phyloP scores from a whole-genome alignment of 129 eudicot species.

The Mikania micrantha region DNA sequence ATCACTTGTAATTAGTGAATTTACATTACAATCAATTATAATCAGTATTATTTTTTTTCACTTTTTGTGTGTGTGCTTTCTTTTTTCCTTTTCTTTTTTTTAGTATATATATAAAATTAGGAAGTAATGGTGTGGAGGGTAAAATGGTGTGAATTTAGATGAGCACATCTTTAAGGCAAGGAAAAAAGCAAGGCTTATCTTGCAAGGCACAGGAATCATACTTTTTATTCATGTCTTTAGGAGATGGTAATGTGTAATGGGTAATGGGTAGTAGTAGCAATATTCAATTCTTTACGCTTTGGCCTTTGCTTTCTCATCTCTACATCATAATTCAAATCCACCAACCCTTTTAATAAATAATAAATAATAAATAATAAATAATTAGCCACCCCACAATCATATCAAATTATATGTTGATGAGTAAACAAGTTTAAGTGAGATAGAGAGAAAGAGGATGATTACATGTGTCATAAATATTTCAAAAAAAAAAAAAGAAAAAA shows the following conservation, averaged over 20 bases:
- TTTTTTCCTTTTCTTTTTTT: too few species aligned
- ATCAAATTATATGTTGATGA: background rate
- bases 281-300: constrained; percentile 32
- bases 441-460: too few species aligned
- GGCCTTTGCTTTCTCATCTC: constrained; percentile 38
- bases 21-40: too few species aligned
- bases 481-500: too few species aligned
- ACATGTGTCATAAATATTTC: too few species aligned
- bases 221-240: constrained; percentile 18
- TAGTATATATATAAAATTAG: too few species aligned
- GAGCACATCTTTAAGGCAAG: constrained; percentile 20
- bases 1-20: background rate
- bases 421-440: background rate
- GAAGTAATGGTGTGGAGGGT: constrained; percentile 14
- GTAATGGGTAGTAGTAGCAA: background rate
- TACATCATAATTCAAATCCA: constrained; percentile 26
- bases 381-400: background rate
- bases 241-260: constrained; percentile 9
- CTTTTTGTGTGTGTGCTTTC: too few species aligned
- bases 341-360: constrained; percentile 23
- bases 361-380: too few species aligned
- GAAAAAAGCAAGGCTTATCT: constrained; percentile 35
- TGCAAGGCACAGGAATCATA: constrained; percentile 58
- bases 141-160: constrained; percentile 20
- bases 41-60: too few species aligned